Conservation (phyloP, 306 rosid genomes). For the Abrus pulchellus region DNA sequence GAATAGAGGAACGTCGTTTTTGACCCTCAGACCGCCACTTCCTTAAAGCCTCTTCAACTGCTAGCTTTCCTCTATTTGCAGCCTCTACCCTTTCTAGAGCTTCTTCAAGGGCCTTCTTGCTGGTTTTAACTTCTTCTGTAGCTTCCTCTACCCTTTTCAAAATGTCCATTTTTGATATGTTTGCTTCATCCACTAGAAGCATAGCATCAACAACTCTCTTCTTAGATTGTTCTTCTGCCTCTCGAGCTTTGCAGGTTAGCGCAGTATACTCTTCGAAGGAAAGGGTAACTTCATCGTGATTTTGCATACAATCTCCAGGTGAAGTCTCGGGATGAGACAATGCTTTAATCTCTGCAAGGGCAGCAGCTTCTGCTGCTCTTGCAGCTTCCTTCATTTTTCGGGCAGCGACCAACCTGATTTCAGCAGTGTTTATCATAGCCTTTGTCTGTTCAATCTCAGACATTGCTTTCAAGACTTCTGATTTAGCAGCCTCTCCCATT, state of each 20-base stretch:
- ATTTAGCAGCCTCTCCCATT: conserved; percentile 77
- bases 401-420: conserved; percentile 84
- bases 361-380: conserved; percentile 84
- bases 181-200: conserved; percentile 78
- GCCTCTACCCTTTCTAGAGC: conserved; percentile 88
- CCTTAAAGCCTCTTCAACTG: conserved; percentile 85
- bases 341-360: conserved; percentile 78
- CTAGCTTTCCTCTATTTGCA: conserved; percentile 82
- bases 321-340: conserved; percentile 58
- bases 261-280: conserved; percentile 76
- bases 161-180: conserved; percentile 67
- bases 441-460: conserved; percentile 86
- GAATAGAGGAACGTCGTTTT: conserved; percentile 64
- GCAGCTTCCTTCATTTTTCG: conserved; percentile 96
- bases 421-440: conserved; percentile 77
- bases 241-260: conserved; percentile 65
- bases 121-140: conserved; percentile 75
- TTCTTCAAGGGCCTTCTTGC: conserved; percentile 79
- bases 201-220: conserved; percentile 75
- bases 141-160: conserved; percentile 84
- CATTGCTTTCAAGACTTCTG: conserved; percentile 67
- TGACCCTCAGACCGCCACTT: conserved; percentile 83
- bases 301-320: conserved; percentile 50
- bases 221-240: conserved; percentile 72
- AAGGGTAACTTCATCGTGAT: conserved; percentile 69